These are phyloP conservation scores for Trichoderma gamsii DNA, from an alignment of 495 filamentous ascomycete genomes.

Conservation along the genomic window DNA sequence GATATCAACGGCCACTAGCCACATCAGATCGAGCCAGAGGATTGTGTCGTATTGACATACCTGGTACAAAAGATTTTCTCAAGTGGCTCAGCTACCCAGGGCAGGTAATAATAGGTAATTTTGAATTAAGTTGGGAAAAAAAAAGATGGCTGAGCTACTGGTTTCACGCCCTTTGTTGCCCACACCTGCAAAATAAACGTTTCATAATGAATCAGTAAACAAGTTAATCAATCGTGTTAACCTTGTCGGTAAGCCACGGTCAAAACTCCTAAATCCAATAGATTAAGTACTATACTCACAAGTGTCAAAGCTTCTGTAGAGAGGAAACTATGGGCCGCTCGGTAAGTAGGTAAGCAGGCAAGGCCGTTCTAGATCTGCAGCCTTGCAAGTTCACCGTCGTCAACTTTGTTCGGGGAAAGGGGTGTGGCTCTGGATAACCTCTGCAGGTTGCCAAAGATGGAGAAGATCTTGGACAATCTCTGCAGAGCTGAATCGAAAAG, in stretches of 20 bases:
- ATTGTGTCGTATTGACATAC: neutral
- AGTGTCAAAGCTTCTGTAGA: neutral
- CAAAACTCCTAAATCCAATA: neutral
- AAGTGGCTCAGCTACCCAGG: neutral
- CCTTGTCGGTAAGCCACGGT: constrained; percentile 1
- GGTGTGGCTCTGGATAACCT: neutral
- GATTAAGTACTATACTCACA: neutral
- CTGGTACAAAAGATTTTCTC: neutral
- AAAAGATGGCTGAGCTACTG: neutral
- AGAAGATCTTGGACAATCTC: neutral
- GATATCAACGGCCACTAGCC: neutral
- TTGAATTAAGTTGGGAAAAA: neutral
- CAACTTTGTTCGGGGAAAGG: neutral
- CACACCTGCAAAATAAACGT: neutral
- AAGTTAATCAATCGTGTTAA: neutral
- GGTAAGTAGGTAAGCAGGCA: neutral
- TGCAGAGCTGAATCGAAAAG: neutral
- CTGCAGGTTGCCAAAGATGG: neutral
- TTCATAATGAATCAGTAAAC: neutral
- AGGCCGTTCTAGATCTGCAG: neutral
- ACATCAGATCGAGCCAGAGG: neutral
- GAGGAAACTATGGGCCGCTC: neutral
- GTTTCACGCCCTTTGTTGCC: constrained; percentile 6
- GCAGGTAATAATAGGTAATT: neutral
- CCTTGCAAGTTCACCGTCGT: neutral